phyloP scores from a whole-genome alignment of 768 basidiomycete genomes.

The Rubroboletus pulcherrimus region DNA sequence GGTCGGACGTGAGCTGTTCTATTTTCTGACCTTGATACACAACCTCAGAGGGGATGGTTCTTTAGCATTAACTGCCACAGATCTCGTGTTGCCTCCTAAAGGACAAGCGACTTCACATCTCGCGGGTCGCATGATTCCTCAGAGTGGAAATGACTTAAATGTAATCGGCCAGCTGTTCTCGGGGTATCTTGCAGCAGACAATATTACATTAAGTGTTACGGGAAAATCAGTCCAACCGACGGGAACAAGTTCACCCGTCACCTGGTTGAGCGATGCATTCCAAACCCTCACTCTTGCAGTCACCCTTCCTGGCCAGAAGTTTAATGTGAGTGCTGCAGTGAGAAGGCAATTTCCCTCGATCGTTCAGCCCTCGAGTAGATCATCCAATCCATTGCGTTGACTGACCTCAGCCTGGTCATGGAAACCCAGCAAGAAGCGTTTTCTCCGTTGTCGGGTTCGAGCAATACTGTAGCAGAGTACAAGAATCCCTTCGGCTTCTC shows the following conservation, averaged over 20 bases:
- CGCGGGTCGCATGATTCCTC: constrained; percentile 60
- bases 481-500: constrained; percentile 78
- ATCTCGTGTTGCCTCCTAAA: constrained; percentile 49
- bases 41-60: not conserved
- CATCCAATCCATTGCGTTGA: constrained; percentile 59
- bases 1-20: constrained; percentile 54
- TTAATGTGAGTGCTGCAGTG: constrained; percentile 35
- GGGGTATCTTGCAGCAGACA: constrained; percentile 57
- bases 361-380: constrained; percentile 34
- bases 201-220: constrained; percentile 55
- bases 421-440: constrained; percentile 50
- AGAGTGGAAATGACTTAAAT: constrained; percentile 50
- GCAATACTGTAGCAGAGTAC: constrained; percentile 52
- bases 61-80: constrained; percentile 49
- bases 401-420: constrained; percentile 55
- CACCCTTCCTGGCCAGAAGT: constrained; percentile 57
- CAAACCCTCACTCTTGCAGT: constrained; percentile 60
- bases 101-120: constrained; percentile 50
- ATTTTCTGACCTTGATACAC: not conserved
- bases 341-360: not conserved
- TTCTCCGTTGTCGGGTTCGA: constrained; percentile 56
- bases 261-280: constrained; percentile 70
- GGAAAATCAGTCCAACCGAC: constrained; percentile 60
- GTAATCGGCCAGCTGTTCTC: constrained; percentile 63
- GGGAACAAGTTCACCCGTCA: constrained; percentile 47